phyloP scores from a whole-genome alignment of 2,329 filamentous ascomycete genomes.

The Ascochyta lentis region DNA sequence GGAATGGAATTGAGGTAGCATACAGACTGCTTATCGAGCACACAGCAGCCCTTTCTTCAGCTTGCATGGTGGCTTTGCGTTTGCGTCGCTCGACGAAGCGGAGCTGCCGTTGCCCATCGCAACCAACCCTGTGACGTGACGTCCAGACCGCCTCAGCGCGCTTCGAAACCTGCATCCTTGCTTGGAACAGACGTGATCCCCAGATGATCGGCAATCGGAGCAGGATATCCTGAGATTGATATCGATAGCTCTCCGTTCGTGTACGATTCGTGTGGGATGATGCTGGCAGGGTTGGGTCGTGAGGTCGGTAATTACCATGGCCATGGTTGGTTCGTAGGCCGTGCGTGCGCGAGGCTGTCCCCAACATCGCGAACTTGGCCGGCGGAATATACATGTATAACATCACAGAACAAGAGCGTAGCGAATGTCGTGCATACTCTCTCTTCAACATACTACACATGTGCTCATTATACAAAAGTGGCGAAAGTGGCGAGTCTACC shows the following conservation, averaged over 20 bases:
- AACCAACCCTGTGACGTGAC: slow-evolving; percentile 18
- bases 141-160: slow-evolving; percentile 23
- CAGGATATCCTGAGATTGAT: slow-evolving; percentile 12
- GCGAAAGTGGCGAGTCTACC: slow-evolving; percentile 10
- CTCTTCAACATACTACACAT: background rate
- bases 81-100: slow-evolving; percentile 36
- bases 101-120: slow-evolving; percentile 11
- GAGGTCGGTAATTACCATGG: slow-evolving; percentile 4
- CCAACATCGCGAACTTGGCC: slow-evolving; percentile 6
- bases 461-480: slow-evolving; percentile 6
- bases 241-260: slow-evolving; percentile 11
- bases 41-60: slow-evolving; percentile 16
- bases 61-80: slow-evolving; percentile 37
- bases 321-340: background rate
- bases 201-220: slow-evolving; percentile 1
- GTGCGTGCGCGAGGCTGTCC: slow-evolving; percentile 8
- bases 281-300: slow-evolving; percentile 6
- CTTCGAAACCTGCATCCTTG: slow-evolving; percentile 15
- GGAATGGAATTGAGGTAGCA: slow-evolving; percentile 3
- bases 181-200: slow-evolving; percentile 19
- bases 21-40: slow-evolving; percentile 9
- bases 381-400: background rate
- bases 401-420: background rate
- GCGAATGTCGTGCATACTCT: too few species aligned
- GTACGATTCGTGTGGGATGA: slow-evolving; percentile 1